These are phyloP conservation scores for Detonula confervacea DNA, from an alignment of 352 stramenopile species.

Conservation along the genomic window DNA sequence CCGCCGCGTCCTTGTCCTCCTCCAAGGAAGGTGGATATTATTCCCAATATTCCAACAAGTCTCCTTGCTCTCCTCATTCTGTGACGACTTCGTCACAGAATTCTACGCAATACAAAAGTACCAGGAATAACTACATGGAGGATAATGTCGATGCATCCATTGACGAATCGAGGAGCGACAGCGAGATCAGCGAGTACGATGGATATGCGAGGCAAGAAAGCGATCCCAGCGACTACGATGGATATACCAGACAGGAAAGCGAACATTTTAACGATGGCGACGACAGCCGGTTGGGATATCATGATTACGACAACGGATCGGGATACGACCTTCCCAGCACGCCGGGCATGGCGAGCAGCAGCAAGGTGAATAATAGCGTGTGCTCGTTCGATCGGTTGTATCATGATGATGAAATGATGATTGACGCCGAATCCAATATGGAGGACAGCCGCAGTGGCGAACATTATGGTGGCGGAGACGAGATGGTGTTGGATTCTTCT, in stretches of 20 bases:
- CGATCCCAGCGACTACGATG: not conserved
- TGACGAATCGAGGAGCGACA: conserved; percentile 43
- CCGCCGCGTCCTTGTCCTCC: not conserved
- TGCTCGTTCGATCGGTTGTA: conserved; percentile 60
- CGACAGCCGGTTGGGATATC: not conserved
- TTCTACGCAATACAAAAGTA: not conserved
- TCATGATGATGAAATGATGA: conserved; percentile 42
- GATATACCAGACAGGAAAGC: not conserved
- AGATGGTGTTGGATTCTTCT: not conserved
- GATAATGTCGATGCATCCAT: conserved; percentile 14
- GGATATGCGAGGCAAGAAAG: not conserved
- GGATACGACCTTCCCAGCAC: not conserved
- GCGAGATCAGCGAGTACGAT: conserved; percentile 46
- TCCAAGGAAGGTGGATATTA: not conserved
- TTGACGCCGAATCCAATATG: too few species aligned
- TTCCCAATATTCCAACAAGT: not conserved
- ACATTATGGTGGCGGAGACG: not conserved
- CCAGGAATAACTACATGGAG: not conserved
- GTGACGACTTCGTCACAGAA: not conserved
- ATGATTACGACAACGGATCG: conserved; percentile 7
- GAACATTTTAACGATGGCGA: conserved; percentile 24
- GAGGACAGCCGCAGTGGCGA: conserved; percentile 9
- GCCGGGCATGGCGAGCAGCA: not conserved
- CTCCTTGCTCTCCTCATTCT: conserved; percentile 8
- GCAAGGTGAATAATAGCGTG: conserved; percentile 4